Evolutionary conservation across 345 rosid genomes (phyloP), one percentile per base, ranked within the genome.

Genomic region (Cardamine resedifolia): DNA sequence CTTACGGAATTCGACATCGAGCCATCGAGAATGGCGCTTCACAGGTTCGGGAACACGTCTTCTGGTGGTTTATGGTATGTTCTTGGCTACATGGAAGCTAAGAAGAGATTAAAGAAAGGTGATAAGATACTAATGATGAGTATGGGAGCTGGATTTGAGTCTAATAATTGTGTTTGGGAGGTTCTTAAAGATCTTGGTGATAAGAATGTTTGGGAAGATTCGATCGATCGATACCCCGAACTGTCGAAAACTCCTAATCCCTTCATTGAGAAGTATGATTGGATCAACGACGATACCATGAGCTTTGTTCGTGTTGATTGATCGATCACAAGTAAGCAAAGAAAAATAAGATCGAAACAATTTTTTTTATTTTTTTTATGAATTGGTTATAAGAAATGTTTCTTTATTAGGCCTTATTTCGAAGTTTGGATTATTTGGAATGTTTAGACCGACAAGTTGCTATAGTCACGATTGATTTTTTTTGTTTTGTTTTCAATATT

Each of bases 11-110:
- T 78, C 14, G 96, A 91, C 31, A 67, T 87, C 1, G 96, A 91
- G 77, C 97, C 97, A 5, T 70, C 97, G 6, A 77, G 89, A 75
- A 91, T 91, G 97, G 81, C 97, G 2, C 83, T 91, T 26, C 88
- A 89, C 74, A 73, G 96, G 44, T 91, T 83, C 6, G 91, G 97
- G 10, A 91, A 91, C 74, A 91, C 97, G 0, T 89, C 97, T 0
- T 90, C 96, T 0, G 82, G 96, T 12, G 90, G 97, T 15, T 79
- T 89, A 1, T 91, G 97, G 97, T 91, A 91, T 71, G 97, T 88
- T 58, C 69, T 86, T 24, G 84, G 85, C 7, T 86, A 86, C 51
- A 86, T 84, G 90, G 88, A 86, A 68, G 90, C 91, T 14, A 83
- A 85, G 74, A 84, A 85, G 50, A 80, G 88, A 67, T 70, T 78